Evolutionary conservation across 2,329 filamentous ascomycete species (phyloP), one percentile per base, ranked within the genome.

Genomic region (Colletotrichum kahawae): DNA sequence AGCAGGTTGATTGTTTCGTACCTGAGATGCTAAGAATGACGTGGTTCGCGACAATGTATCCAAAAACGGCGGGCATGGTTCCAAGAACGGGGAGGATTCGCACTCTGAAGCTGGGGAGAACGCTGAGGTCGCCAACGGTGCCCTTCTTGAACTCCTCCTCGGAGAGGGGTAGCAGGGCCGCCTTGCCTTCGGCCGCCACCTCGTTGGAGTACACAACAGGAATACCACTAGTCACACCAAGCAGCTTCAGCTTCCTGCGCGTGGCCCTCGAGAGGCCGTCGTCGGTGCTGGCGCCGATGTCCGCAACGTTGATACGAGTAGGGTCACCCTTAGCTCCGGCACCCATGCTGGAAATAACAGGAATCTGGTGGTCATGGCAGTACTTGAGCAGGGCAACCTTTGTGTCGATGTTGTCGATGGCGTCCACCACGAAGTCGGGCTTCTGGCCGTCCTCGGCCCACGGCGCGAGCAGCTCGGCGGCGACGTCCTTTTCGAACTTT

Each of bases 391-490:
- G 87, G 21, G 93, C 94, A 4, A 99, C 96, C 86, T 99, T 99
- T 69, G 95, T 98, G 67, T 98, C 95, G 77, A 99, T 98, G 82
- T 99, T 98, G 84, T 99, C 97, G 78, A 99, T 99, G 27, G 96
- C 97, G 84, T 99, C 97, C 43, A 99, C 92, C n/a, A 99, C 92
- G 81, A 93, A 99, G 79, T 96, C 93, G 2, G 96, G 95, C 79
- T 89, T 89, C 81, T 90, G 90, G 18, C 88, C 92, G 7, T 84
- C 87, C 56, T 86, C 86, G 33, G 87, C 84, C 92, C 95, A 95
- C 0, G 91, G 87, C 0, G 87, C 91, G 56, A 99, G 87, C 77
- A 98, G 87, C 13, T 85, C 82, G 8, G 90, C 89, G 0, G 95
- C 95, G 12, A 88, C 92, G 18, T 87, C 83, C 62, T 90, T 92